phyloP scores from a whole-genome alignment of 441 rosid species.

The Flueggea neowawraea region DNA sequence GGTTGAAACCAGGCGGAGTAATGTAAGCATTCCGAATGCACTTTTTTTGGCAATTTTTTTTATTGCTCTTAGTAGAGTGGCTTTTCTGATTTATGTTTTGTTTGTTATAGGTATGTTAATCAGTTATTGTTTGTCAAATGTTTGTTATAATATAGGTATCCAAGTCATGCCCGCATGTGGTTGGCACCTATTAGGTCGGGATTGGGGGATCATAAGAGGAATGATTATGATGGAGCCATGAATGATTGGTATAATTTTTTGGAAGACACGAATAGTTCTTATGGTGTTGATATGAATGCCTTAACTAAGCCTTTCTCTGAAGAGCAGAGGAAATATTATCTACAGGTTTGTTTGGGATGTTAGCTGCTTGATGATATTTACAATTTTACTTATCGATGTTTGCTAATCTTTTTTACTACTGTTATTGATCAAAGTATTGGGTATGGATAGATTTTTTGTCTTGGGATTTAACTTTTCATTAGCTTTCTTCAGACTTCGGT shows the following conservation, averaged over 20 bases:
- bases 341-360: constrained; percentile 50
- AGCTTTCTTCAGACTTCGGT: constrained; percentile 60
- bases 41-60: not conserved
- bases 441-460: too few species aligned
- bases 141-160: constrained; percentile 58
- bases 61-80: not conserved
- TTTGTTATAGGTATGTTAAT: not conserved
- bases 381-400: too few species aligned
- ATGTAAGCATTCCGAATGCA: constrained; percentile 51
- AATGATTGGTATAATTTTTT: constrained; percentile 79
- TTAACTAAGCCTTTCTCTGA: constrained; percentile 66
- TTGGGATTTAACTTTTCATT: not conserved
- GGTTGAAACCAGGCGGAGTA: constrained; percentile 90
- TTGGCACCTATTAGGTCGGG: constrained; percentile 81
- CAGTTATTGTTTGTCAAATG: not conserved
- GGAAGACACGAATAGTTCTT: constrained; percentile 55
- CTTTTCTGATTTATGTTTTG: not conserved
- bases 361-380: too few species aligned
- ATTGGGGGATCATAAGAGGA: constrained; percentile 60
- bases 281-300: constrained; percentile 87
- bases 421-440: too few species aligned
- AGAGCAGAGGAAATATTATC: constrained; percentile 87
- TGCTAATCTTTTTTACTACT: too few species aligned
- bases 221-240: constrained; percentile 73
- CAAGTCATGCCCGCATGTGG: constrained; percentile 99